Conservation (phyloP, 805 yeast genomes). For the Scheffersomyces lignosus region DNA sequence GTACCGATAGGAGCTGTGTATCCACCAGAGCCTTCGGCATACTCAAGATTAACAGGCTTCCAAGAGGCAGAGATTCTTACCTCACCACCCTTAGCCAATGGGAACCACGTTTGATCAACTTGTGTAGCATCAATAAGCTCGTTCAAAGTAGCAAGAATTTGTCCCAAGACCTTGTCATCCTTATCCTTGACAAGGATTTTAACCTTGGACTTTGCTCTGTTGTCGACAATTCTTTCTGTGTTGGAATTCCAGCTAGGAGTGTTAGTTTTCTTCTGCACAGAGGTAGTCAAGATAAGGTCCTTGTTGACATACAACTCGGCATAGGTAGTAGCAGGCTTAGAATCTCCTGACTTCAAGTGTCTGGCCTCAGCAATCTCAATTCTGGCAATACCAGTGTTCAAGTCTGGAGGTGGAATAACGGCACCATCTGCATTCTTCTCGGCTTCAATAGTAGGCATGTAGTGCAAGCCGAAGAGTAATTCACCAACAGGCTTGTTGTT, state of each 20-base stretch:
- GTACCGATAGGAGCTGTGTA: conserved; percentile 96
- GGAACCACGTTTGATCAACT: conserved; percentile 77
- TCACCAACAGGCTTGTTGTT: conserved; percentile 85
- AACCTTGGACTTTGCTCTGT: conserved; percentile 69
- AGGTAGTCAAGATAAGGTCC: conserved; percentile 57
- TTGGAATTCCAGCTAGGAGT: conserved; percentile 66
- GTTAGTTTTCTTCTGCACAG: conserved; percentile 57
- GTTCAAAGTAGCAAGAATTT: conserved; percentile 54
- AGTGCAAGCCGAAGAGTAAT: conserved; percentile 66
- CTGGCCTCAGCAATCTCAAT: conserved; percentile 67
- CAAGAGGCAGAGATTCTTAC: conserved; percentile 68
- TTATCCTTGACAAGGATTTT: conserved; percentile 65
- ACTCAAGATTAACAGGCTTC: conserved; percentile 79
- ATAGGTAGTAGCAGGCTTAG: conserved; percentile 56
- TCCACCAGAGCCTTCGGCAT: conserved; percentile 70
- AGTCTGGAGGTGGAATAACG: conserved; percentile 80
- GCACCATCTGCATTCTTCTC: conserved; percentile 76
- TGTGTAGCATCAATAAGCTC: conserved; percentile 76
- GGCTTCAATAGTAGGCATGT: conserved; percentile 71
- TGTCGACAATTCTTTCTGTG: conserved; percentile 67
- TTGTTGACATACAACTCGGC: conserved; percentile 72
- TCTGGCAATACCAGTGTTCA: conserved; percentile 88
- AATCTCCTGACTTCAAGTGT: conserved; percentile 45
- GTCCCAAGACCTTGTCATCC: conserved; percentile 56
- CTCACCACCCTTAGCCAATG: conserved; percentile 73